Conservation (phyloP, 176 grass and related monocot genomes). For the Bromus sterilis region DNA sequence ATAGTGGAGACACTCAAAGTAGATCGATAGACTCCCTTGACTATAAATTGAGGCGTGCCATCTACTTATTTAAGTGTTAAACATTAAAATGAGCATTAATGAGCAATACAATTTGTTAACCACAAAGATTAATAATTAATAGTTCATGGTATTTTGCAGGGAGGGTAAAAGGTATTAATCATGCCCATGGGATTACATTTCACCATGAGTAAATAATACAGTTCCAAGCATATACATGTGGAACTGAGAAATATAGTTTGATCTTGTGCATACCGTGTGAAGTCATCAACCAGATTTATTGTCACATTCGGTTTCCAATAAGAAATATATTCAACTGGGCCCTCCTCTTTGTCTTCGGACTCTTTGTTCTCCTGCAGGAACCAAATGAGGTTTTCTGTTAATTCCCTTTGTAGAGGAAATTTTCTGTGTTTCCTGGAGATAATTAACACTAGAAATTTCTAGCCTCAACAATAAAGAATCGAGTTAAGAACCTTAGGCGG, state of each 20-base stretch:
- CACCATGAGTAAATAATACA: background rate
- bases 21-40: background rate
- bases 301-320: conserved; percentile 99
- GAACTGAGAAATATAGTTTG: conserved; percentile 5
- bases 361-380: conserved; percentile 54
- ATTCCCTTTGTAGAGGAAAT: background rate
- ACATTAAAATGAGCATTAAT: background rate
- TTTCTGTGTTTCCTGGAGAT: conserved; percentile 18
- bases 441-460: background rate
- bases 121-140: conserved; percentile 8
- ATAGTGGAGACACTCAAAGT: background rate
- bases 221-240: background rate
- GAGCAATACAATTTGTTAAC: background rate
- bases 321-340: conserved; percentile 69
- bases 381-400: background rate
- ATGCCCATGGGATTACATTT: background rate
- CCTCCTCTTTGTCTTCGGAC: conserved; percentile 63
- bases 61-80: background rate
- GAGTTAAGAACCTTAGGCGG: conserved; percentile 33
- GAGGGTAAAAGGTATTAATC: background rate
- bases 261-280: conserved; percentile 60
- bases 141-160: background rate
- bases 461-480: background rate
- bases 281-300: conserved; percentile 92
- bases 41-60: background rate